A percentile compares a stretch with the other conserved stretches of the same genome.
Evolutionary conservation across 495 filamentous ascomycete genomes (phyloP).

Genomic region (Aspergillus bertholletiae): DNA sequence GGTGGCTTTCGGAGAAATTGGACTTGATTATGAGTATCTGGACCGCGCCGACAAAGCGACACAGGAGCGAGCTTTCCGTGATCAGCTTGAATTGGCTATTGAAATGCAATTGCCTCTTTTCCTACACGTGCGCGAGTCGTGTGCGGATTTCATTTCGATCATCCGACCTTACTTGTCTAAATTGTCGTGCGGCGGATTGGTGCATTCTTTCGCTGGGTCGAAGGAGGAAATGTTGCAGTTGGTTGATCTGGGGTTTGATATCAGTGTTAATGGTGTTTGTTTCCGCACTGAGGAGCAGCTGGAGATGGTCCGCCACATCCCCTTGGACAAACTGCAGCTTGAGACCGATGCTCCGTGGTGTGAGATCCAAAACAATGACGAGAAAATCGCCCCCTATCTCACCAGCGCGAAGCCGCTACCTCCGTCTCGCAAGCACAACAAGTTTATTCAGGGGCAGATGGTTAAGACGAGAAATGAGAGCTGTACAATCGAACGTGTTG

Average conservation of each 20-base stretch:
- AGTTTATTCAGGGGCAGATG: conserved; percentile 28
- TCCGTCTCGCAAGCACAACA: conserved; percentile 22
- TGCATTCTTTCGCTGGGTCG: conserved; percentile 30
- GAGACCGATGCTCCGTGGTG: conserved; percentile 36
- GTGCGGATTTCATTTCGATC: conserved; percentile 25
- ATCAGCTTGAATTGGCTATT: conserved; percentile 23
- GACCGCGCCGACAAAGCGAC: conserved; percentile 25
- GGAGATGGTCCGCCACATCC: conserved; percentile 27
- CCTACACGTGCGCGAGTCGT: conserved; percentile 26
- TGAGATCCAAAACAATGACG: conserved; percentile 21
- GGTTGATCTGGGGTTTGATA: conserved; percentile 23
- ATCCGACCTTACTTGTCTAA: conserved; percentile 18
- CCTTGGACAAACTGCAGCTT: conserved; percentile 25
- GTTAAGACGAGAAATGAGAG: conserved; percentile 31
- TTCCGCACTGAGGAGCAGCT: conserved; percentile 24
- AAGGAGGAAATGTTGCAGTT: conserved; percentile 25
- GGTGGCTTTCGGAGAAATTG: conserved; percentile 30
- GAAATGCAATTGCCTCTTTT: conserved; percentile 25
- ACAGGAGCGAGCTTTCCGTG: conserved; percentile 25
- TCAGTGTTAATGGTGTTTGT: conserved; percentile 29
- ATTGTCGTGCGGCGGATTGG: conserved; percentile 21
- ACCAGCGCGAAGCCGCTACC: conserved; percentile 16
- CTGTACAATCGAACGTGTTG: conserved; percentile 28
- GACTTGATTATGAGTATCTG: conserved; percentile 29
- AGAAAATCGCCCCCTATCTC: conserved; percentile 18